These are phyloP conservation scores for Ascochyta rabiei DNA, from an alignment of 2,329 filamentous ascomycete genomes.

Conservation along the genomic window DNA sequence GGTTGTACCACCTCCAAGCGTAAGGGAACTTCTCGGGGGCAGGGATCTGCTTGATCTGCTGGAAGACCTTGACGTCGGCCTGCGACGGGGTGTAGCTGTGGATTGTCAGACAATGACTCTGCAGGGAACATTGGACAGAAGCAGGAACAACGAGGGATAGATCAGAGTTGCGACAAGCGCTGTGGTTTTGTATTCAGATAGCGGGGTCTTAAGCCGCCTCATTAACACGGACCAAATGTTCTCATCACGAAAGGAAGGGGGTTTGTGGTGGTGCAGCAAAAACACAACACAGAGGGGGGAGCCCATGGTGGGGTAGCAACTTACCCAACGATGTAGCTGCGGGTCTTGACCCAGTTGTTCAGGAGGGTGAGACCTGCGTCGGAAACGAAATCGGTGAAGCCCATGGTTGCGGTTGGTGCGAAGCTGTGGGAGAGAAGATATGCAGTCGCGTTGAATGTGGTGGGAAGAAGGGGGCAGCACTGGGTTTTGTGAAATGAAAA, in stretches of 20 bases:
- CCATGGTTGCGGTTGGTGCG: conserved; percentile 59
- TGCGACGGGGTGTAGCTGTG: conserved; percentile 74
- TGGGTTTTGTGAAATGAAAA: conserved; percentile 27
- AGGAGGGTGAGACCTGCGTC: conserved; percentile 71
- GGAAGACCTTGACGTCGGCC: conserved; percentile 95
- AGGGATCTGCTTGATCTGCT: conserved; percentile 79
- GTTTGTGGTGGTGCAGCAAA: conserved; percentile 31
- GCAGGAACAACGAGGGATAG: conserved; percentile 25
- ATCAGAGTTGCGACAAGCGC: conserved; percentile 78
- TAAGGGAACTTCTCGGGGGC: conserved; percentile 87
- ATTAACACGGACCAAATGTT: conserved; percentile 95
- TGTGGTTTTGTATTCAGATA: conserved; percentile 75
- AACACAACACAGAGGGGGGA: conserved; percentile 20
- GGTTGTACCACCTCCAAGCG: conserved; percentile 98
- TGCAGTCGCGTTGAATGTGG: conserved; percentile 22
- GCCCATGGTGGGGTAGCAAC: conserved; percentile 53
- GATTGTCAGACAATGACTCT: conserved; percentile 33
- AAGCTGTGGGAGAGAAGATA: conserved; percentile 16
- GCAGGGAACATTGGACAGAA: conserved; percentile 7
- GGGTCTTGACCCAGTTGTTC: conserved; percentile 74
- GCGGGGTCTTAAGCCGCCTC: conserved; percentile 93
- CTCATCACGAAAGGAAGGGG: conserved; percentile 70
- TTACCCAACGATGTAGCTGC: conserved; percentile 84
- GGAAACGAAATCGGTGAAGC: conserved; percentile 71
- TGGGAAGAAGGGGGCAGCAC: conserved; percentile 21